A percentile compares a stretch with the other conserved stretches of the same genome.
These are phyloP conservation scores for Chlorociboria aeruginascens DNA, from an alignment of 495 filamentous ascomycete genomes.

Conservation along the genomic window DNA sequence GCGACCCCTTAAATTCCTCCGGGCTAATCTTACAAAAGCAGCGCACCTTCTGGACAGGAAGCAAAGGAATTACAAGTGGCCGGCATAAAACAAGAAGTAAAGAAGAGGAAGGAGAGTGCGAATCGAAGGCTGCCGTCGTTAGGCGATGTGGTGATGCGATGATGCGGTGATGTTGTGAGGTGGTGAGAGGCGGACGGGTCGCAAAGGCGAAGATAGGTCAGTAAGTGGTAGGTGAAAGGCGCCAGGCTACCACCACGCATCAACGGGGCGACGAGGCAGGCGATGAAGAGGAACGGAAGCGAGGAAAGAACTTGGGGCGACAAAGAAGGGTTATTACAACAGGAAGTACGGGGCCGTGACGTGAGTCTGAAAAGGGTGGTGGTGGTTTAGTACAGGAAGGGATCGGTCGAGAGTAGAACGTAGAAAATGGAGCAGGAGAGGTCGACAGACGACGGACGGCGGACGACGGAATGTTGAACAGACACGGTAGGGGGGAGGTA, in stretches of 20 bases:
- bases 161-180: too few relatives aligned
- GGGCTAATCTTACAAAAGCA: constrained; percentile 11
- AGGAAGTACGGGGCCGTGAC: background rate
- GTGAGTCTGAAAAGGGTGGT: background rate
- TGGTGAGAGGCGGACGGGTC: too few relatives aligned
- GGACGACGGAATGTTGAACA: too few relatives aligned
- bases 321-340: background rate
- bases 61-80: constrained; percentile 13
- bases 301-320: background rate
- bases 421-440: too few relatives aligned
- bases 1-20: background rate
- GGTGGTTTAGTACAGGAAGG: too few relatives aligned
- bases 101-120: constrained; percentile 17
- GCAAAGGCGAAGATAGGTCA: too few relatives aligned
- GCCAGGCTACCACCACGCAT: too few relatives aligned
- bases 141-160: constrained; percentile 5
- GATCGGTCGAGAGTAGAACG: too few relatives aligned
- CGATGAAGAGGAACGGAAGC: background rate
- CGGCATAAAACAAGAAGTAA: constrained; percentile 12
- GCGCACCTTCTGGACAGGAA: constrained; percentile 11
- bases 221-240: too few relatives aligned
- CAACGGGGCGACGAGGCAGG: background rate
- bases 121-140: constrained; percentile 18
- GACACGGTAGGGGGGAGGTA: too few relatives aligned
- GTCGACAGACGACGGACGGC: too few relatives aligned